Conservation (phyloP, 2,329 filamentous ascomycete species). For the Polytolypa hystricis region DNA sequence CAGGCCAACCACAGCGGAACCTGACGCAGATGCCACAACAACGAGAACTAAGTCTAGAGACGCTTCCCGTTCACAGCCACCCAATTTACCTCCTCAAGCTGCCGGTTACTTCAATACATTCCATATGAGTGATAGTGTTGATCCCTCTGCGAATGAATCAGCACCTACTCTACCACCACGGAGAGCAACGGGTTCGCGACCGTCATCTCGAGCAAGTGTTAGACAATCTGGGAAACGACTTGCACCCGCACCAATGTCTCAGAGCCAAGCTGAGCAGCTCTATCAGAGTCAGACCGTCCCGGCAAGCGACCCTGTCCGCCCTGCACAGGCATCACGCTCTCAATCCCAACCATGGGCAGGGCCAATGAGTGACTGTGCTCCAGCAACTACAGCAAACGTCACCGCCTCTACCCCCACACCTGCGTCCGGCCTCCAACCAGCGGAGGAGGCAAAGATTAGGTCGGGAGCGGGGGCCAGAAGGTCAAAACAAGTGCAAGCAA, state of each 20-base stretch:
- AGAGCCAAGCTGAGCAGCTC: constrained; percentile 24
- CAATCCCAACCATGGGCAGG: constrained; percentile 35
- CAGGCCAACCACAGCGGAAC: not conserved
- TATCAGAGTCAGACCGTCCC: constrained; percentile 25
- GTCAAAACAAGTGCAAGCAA: constrained; percentile 52
- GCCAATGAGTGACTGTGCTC: constrained; percentile 33
- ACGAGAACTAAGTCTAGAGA: too few species aligned
- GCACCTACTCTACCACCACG: constrained; percentile 17
- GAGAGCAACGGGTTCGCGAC: constrained; percentile 23
- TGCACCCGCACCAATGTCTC: constrained; percentile 26
- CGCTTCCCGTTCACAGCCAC: too few species aligned
- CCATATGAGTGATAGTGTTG: constrained; percentile 10
- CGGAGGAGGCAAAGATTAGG: constrained; percentile 25
- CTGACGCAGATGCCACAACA: not conserved
- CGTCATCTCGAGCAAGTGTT: constrained; percentile 27
- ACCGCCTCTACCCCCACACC: too few species aligned
- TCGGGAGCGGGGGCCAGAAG: constrained; percentile 49
- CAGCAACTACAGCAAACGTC: constrained; percentile 32
- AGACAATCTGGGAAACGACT: constrained; percentile 27
- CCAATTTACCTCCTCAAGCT: not conserved
- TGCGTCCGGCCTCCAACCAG: too few species aligned
- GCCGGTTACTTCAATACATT: constrained; percentile 1
- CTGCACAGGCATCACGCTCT: constrained; percentile 22
- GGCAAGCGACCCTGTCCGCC: constrained; percentile 41
- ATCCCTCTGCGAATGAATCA: constrained; percentile 15